Conservation (phyloP, 805 yeast genomes). For the Blastobotrys robertii region DNA sequence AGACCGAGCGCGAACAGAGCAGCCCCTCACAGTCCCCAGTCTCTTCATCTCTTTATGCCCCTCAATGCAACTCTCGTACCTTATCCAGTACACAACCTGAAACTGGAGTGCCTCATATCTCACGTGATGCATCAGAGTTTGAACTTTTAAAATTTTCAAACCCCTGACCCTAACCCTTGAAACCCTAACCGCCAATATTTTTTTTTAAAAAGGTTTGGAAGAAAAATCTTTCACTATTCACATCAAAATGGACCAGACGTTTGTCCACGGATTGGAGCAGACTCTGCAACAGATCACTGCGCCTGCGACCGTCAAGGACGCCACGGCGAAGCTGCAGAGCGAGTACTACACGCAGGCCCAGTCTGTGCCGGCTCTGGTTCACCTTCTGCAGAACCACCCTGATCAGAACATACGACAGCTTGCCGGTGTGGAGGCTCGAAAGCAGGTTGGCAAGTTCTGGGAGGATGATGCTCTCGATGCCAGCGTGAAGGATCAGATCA, state of each 20-base stretch:
- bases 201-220: background rate
- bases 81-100: too few species aligned
- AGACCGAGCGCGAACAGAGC: too few species aligned
- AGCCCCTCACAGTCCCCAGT: too few species aligned
- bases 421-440: constrained; percentile 95
- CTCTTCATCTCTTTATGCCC: too few species aligned
- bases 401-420: constrained; percentile 73
- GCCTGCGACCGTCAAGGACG: constrained; percentile 76
- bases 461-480: constrained; percentile 25
- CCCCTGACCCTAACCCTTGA: too few species aligned
- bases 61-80: too few species aligned
- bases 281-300: constrained; percentile 68
- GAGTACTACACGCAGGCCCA: constrained; percentile 64
- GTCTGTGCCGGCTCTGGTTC: constrained; percentile 74
- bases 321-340: constrained; percentile 61
- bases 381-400: constrained; percentile 60
- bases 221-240: constrained; percentile 1
- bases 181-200: too few species aligned
- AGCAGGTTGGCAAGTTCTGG: constrained; percentile 71
- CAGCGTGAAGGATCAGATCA: constrained; percentile 47
- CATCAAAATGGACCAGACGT: constrained; percentile 55
- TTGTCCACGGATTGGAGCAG: constrained; percentile 60
- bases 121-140: too few species aligned
- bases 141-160: too few species aligned
- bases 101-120: too few species aligned